Evolutionary conservation across 176 grass and related monocot species (phyloP).

Genomic region (Poa pratensis): DNA sequence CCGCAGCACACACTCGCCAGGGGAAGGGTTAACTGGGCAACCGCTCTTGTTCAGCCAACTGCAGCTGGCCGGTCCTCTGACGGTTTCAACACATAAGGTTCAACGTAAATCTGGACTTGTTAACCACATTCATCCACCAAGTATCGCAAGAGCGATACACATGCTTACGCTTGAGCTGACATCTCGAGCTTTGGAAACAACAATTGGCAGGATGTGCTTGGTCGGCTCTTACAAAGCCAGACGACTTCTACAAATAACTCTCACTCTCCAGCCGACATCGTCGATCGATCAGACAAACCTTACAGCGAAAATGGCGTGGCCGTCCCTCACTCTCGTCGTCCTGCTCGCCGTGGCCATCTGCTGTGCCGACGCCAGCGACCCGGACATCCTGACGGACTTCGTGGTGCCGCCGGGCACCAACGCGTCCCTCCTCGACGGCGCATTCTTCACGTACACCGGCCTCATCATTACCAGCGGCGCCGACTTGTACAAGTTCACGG

Average conservation of each 20-base stretch:
- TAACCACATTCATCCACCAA: neutral
- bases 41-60: neutral
- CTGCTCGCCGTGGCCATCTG: neutral
- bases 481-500: slow-evolving; percentile 26
- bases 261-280: neutral
- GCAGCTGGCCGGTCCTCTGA: neutral
- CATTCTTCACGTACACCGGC: slow-evolving; percentile 42
- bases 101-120: neutral
- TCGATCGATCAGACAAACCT: neutral
- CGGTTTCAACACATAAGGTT: neutral
- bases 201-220: neutral
- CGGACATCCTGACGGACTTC: slow-evolving; percentile 49
- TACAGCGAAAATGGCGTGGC: neutral
- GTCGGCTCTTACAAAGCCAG: slow-evolving; percentile 1
- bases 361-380: slow-evolving; percentile 27
- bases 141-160: neutral
- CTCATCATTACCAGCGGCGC: neutral
- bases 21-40: neutral
- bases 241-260: neutral
- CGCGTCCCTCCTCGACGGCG: neutral
- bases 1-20: neutral
- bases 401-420: neutral
- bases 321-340: neutral
- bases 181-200: neutral
- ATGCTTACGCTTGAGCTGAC: neutral